Percentiles rank a stretch among this genome's conserved stretches.
Evolutionary conservation across 148 eudicot genomes (phyloP).

Genomic region (Heliosperma pusillum): DNA sequence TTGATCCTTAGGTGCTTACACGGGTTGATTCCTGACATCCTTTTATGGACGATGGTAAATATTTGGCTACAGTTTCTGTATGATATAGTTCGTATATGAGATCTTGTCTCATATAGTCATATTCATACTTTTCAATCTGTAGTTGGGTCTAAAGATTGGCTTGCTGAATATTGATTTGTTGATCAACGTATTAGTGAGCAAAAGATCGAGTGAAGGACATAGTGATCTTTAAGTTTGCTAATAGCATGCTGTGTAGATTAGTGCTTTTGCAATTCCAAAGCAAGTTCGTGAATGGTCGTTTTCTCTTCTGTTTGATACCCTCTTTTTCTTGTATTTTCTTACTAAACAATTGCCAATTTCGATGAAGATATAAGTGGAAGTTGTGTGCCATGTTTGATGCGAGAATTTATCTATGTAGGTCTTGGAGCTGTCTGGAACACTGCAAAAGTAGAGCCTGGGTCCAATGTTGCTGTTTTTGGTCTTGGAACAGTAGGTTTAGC

Average conservation of each 20-base stretch:
- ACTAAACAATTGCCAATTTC: too few relatives aligned
- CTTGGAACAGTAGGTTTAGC: conserved; percentile 99
- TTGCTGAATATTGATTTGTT: background rate
- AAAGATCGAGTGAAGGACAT: background rate
- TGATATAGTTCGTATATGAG: too few relatives aligned
- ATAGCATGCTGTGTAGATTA: background rate
- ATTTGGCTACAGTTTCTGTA: too few relatives aligned
- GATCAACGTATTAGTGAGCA: background rate
- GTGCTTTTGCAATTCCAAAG: background rate
- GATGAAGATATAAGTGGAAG: too few relatives aligned
- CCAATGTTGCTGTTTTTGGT: conserved; percentile 97
- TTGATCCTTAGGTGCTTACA: too few relatives aligned
- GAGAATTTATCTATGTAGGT: conserved; percentile 35
- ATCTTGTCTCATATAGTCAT: background rate
- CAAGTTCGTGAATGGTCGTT: background rate
- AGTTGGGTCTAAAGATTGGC: background rate
- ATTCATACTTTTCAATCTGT: background rate
- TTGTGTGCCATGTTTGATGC: background rate
- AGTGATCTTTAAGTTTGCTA: background rate
- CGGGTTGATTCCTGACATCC: too few relatives aligned
- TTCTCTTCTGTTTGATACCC: background rate
- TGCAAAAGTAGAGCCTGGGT: conserved; percentile 95
- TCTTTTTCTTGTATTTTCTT: too few relatives aligned
- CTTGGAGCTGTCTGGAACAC: conserved; percentile 63
- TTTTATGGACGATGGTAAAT: background rate